A percentile compares a stretch with the other conserved stretches of the same genome.
phyloP scores from a whole-genome alignment of 2,329 filamentous ascomycete genomes.

The Trichoderma citrinoviride region DNA sequence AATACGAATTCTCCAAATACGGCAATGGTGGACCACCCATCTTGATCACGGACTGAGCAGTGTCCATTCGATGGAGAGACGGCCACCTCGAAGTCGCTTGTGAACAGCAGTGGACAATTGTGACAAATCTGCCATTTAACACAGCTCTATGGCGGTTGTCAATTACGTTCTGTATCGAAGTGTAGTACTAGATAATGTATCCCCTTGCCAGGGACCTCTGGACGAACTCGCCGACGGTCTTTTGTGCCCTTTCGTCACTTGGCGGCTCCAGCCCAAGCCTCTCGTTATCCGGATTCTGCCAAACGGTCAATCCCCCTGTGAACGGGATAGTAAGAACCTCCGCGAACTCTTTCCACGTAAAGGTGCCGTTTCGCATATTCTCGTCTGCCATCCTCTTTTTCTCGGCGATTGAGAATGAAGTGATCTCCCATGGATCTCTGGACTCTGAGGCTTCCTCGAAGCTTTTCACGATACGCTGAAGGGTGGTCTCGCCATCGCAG shows the following conservation, averaged over 20 bases:
- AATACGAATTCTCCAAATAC: too few relatives aligned
- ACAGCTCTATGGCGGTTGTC: too few relatives aligned
- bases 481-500: conserved; percentile 10
- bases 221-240: neutral
- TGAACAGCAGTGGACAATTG: too few relatives aligned
- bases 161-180: too few relatives aligned
- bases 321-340: neutral
- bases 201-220: neutral
- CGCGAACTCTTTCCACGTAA: neutral
- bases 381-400: neutral
- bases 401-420: neutral
- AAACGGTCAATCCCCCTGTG: neutral
- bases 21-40: too few relatives aligned
- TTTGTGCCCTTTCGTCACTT: neutral
- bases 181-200: neutral
- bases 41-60: too few relatives aligned
- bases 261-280: neutral
- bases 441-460: conserved; percentile 9
- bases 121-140: too few relatives aligned
- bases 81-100: too few relatives aligned
- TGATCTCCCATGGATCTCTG: neutral
- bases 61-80: too few relatives aligned
- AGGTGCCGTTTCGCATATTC: conserved; percentile 11
- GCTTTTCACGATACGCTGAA: conserved; percentile 9
- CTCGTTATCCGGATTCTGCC: conserved; percentile 5